Conservation (phyloP, 2,329 filamentous ascomycete genomes). For the Colletotrichum sp. region DNA sequence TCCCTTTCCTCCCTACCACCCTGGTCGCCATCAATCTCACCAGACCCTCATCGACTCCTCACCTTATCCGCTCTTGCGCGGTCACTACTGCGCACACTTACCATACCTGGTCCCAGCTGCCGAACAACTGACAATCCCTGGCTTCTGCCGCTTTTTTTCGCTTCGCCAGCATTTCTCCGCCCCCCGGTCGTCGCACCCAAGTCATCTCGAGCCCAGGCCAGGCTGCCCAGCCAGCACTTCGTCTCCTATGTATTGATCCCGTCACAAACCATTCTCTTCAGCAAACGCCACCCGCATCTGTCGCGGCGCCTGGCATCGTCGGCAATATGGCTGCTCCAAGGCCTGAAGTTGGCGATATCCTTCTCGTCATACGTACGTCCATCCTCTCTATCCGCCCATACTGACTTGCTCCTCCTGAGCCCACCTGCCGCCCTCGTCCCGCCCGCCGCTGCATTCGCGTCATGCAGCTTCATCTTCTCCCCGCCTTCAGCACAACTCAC, state of each 20-base stretch:
- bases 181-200: conserved; percentile 12
- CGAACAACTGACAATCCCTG: conserved; percentile 19
- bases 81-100: conserved; percentile 5
- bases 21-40: conserved; percentile 17
- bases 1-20: not conserved
- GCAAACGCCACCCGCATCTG: conserved; percentile 23
- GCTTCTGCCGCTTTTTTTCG: conserved; percentile 12
- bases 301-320: conserved; percentile 21
- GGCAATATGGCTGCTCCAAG: conserved; percentile 50
- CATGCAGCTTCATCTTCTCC: conserved; percentile 8
- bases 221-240: conserved; percentile 17
- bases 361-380: conserved; percentile 74
- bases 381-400: not conserved
- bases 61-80: conserved; percentile 3
- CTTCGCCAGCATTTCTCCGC: conserved; percentile 8
- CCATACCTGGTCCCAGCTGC: conserved; percentile 12
- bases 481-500: conserved; percentile 1
- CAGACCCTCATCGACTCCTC: conserved; percentile 11
- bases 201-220: conserved; percentile 17
- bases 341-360: conserved; percentile 69
- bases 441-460: not conserved
- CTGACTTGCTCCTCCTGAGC: not conserved
- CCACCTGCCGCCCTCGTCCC: not conserved
- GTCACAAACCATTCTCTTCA: conserved; percentile 16
- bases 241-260: conserved; percentile 22